phyloP scores from a whole-genome alignment of 2,329 filamentous ascomycete genomes.

The Parafenestella ontariensis region DNA sequence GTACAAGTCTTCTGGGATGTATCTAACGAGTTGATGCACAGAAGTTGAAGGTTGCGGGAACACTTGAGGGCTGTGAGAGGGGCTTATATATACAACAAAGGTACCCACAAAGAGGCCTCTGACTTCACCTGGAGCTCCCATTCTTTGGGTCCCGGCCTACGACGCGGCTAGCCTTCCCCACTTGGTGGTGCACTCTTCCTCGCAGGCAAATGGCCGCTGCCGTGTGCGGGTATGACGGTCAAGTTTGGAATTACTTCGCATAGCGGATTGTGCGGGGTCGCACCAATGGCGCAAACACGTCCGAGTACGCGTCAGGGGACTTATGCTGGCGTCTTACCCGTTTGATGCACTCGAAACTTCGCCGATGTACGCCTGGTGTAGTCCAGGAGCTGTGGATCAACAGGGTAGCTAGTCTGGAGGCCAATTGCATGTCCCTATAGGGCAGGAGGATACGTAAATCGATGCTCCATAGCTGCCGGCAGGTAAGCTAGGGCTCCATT shows the following conservation, averaged over 20 bases:
- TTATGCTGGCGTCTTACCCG: slow-evolving; percentile 20
- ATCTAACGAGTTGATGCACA: slow-evolving; percentile 19
- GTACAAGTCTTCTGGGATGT: slow-evolving; percentile 16
- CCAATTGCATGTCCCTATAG: slow-evolving; percentile 17
- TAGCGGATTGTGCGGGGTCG: slow-evolving; percentile 44
- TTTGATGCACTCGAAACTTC: slow-evolving; percentile 18
- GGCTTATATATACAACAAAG: slow-evolving; percentile 37
- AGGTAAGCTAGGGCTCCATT: slow-evolving; percentile 18
- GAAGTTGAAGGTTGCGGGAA: slow-evolving; percentile 21
- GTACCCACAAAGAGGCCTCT: slow-evolving; percentile 27
- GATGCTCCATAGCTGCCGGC: slow-evolving; percentile 14
- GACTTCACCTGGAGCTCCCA: slow-evolving; percentile 18
- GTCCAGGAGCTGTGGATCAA: slow-evolving; percentile 16
- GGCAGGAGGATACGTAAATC: slow-evolving; percentile 29
- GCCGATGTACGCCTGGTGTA: slow-evolving; percentile 22
- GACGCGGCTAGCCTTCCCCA: slow-evolving; percentile 41
- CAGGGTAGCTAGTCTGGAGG: slow-evolving; percentile 9
- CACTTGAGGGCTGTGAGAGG: slow-evolving; percentile 32
- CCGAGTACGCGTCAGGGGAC: slow-evolving; percentile 27
- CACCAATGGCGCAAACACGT: slow-evolving; percentile 40
- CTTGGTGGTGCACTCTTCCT: slow-evolving; percentile 34
- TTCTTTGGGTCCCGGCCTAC: slow-evolving; percentile 30
- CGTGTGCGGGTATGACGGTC: slow-evolving; percentile 36
- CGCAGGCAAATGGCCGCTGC: slow-evolving; percentile 29
- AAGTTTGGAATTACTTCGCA: slow-evolving; percentile 43